These are phyloP conservation scores for Isabelozyma rhagii DNA, from an alignment of 805 yeast species.

Conservation along the genomic window DNA sequence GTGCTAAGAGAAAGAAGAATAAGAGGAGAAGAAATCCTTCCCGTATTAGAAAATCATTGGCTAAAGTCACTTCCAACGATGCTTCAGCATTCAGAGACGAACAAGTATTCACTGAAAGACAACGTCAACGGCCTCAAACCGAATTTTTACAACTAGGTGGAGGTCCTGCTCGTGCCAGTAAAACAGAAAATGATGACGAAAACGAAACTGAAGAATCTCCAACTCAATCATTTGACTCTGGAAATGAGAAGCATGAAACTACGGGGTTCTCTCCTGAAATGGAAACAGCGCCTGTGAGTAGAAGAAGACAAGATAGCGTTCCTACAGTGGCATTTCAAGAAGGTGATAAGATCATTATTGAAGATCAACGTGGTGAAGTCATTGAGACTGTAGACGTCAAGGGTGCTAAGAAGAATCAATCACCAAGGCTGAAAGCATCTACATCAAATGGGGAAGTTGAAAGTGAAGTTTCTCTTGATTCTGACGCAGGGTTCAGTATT, in stretches of 20 bases:
- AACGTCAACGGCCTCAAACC: constrained; percentile 36
- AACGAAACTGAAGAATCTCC: constrained; percentile 3
- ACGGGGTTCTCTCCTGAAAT: not conserved
- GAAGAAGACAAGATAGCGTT: constrained; percentile 7
- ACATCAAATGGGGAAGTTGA: constrained; percentile 1
- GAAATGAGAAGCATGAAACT: not conserved
- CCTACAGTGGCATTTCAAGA: constrained; percentile 53
- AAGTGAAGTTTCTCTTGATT: not conserved
- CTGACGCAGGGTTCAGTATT: constrained; percentile 23
- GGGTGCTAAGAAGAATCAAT: constrained; percentile 9
- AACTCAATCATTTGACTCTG: constrained; percentile 5
- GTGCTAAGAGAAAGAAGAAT: constrained; percentile 54
- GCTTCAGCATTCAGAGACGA: constrained; percentile 6
- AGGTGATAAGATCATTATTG: constrained; percentile 68
- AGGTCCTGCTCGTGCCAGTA: constrained; percentile 11
- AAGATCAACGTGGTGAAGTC: constrained; percentile 82
- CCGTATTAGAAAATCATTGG: constrained; percentile 30
- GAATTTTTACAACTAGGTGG: constrained; percentile 41
- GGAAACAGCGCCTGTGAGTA: not conserved
- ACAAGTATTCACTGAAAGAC: constrained; percentile 18
- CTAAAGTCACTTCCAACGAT: constrained; percentile 16
- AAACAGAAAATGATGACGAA: constrained; percentile 1
- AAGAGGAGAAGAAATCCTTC: constrained; percentile 30
- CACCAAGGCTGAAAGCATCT: not conserved
- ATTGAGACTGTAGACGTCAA: constrained; percentile 49